Conservation (phyloP, 495 filamentous ascomycete genomes). For the Entonaema liquescens region DNA sequence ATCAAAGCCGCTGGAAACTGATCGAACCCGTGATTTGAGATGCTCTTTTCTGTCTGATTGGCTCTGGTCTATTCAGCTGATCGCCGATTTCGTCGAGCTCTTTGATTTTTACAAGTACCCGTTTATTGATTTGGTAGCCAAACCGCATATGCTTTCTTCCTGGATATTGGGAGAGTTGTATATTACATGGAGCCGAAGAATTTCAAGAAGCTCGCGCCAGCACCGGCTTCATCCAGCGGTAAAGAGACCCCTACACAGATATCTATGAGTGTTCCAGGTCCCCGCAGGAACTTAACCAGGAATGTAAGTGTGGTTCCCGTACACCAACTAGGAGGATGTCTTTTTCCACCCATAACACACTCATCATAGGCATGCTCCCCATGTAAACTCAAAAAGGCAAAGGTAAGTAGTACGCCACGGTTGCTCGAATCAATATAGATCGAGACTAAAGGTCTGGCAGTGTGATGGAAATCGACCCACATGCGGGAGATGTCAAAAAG, state of each 20-base stretch:
- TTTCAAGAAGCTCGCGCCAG: conserved; percentile 37
- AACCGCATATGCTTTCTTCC: conserved; percentile 2
- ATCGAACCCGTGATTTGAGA: neutral
- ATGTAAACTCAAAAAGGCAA: conserved; percentile 36
- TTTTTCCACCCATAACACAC: conserved; percentile 21
- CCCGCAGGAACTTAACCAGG: conserved; percentile 31
- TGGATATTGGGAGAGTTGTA: neutral
- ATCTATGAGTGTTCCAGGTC: conserved; percentile 11
- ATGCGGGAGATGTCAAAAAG: conserved; percentile 32
- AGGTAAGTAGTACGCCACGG: conserved; percentile 15
- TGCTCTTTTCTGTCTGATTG: conserved; percentile 13
- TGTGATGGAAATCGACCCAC: conserved; percentile 35
- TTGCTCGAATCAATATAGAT: neutral
- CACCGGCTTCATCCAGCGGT: conserved; percentile 11
- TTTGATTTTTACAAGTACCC: neutral
- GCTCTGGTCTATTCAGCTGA: conserved; percentile 5
- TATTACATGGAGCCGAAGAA: conserved; percentile 33
- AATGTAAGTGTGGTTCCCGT: conserved; percentile 27
- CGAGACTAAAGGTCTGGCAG: conserved; percentile 17
- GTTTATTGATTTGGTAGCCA: conserved; percentile 4
- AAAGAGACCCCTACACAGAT: conserved; percentile 6
- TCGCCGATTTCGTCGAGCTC: neutral
- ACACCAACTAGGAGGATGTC: conserved; percentile 4
- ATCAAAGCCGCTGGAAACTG: neutral
- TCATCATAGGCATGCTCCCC: conserved; percentile 33